These are phyloP conservation scores for Plasmodium coatneyi DNA, from an alignment of 169 alveolate genomes.

Conservation along the genomic window DNA sequence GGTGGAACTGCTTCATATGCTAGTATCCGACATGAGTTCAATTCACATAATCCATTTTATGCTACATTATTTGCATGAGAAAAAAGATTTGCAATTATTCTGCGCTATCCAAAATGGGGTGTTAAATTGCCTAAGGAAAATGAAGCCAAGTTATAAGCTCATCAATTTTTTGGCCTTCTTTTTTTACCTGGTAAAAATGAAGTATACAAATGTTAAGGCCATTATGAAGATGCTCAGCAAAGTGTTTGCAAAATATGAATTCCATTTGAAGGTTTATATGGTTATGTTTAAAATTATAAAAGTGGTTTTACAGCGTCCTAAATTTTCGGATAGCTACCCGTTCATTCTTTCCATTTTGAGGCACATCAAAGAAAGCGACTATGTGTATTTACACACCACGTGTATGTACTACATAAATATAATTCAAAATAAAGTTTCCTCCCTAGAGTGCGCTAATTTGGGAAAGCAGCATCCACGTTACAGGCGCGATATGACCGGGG, in stretches of 20 bases:
- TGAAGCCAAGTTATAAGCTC: slow-evolving; percentile 18
- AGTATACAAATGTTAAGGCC: slow-evolving; percentile 20
- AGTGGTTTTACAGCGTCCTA: slow-evolving; percentile 6
- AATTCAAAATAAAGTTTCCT: slow-evolving; percentile 33
- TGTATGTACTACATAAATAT: slow-evolving; percentile 22
- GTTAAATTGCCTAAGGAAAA: not conserved
- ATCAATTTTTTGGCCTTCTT: slow-evolving; percentile 29
- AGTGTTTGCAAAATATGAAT: slow-evolving; percentile 39
- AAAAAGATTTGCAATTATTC: slow-evolving; percentile 38
- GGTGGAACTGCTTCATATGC: not conserved
- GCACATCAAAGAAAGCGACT: not conserved
- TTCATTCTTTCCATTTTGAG: slow-evolving; percentile 32
- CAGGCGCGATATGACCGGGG: not conserved
- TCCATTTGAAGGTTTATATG: slow-evolving; percentile 40
- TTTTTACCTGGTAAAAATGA: slow-evolving; percentile 23
- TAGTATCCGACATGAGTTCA: slow-evolving; percentile 16
- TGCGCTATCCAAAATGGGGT: slow-evolving; percentile 25
- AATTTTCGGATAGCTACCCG: slow-evolving; percentile 7
- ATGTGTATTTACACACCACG: slow-evolving; percentile 16
- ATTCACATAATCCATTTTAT: slow-evolving; percentile 8
- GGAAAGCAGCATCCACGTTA: not conserved
- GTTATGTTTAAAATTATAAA: slow-evolving; percentile 27
- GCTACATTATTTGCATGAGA: slow-evolving; percentile 19
- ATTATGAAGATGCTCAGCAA: slow-evolving; percentile 14
- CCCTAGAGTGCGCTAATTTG: not conserved